phyloP scores from a whole-genome alignment of 2,329 filamentous ascomycete genomes.

The Pseudocercospora macadamiae region DNA sequence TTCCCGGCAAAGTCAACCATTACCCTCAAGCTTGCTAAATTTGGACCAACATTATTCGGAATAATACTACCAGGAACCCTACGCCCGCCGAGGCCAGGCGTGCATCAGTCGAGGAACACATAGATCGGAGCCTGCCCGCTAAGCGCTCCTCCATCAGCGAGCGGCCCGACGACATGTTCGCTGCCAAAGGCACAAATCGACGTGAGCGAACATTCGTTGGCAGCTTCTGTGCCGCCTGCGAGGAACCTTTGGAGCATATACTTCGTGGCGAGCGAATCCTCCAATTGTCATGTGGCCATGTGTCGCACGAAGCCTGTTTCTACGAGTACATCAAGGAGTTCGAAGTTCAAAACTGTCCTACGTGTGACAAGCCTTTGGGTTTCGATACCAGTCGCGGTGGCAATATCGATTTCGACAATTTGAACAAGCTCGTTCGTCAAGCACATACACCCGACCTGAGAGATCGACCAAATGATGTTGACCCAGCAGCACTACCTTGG shows the following conservation, averaged over 20 bases:
- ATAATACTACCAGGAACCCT: slow-evolving; percentile 13
- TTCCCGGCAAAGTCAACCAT: slow-evolving; percentile 25
- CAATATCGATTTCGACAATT: slow-evolving; percentile 81
- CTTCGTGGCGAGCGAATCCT: slow-evolving; percentile 90
- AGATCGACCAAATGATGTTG: slow-evolving; percentile 47
- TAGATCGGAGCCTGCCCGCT: slow-evolving; percentile 22
- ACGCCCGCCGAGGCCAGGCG: slow-evolving; percentile 17
- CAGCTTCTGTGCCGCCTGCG: slow-evolving; percentile 91
- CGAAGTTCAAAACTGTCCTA: slow-evolving; percentile 90
- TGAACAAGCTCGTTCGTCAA: slow-evolving; percentile 88
- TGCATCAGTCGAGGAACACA: slow-evolving; percentile 18
- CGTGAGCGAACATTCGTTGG: slow-evolving; percentile 94
- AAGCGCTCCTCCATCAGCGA: slow-evolving; percentile 23
- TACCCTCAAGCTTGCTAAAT: slow-evolving; percentile 23
- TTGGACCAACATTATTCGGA: slow-evolving; percentile 22
- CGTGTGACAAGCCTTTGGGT: slow-evolving; percentile 87
- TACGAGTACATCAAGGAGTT: slow-evolving; percentile 97
- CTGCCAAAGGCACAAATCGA: slow-evolving; percentile 49
- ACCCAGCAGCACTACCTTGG: slow-evolving; percentile 64
- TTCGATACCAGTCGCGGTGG: slow-evolving; percentile 91
- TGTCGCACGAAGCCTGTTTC: slow-evolving; percentile 97
- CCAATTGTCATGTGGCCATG: slow-evolving; percentile 95
- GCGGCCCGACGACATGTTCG: slow-evolving; percentile 38
- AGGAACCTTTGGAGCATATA: slow-evolving; percentile 94
- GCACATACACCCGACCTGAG: slow-evolving; percentile 56